These are phyloP conservation scores for Schizophyllum amplum DNA, from an alignment of 1,284 basidiomycete species.

Conservation along the genomic window DNA sequence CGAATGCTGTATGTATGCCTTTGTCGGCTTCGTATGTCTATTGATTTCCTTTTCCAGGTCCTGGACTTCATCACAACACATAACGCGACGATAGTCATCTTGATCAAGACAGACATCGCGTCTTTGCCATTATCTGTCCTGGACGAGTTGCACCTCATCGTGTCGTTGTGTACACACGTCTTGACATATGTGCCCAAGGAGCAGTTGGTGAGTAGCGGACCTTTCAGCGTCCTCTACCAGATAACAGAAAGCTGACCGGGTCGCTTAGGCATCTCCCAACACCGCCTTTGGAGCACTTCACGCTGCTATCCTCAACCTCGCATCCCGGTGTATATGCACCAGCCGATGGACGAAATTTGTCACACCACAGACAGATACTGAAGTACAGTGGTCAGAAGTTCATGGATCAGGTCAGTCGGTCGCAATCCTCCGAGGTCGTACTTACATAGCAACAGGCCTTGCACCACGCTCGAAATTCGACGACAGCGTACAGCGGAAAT, in stretches of 20 bases:
- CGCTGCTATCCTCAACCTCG: slow-evolving; percentile 68
- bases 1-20: slow-evolving; percentile 45
- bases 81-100: slow-evolving; percentile 70
- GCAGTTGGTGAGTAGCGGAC: slow-evolving; percentile 55
- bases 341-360: slow-evolving; percentile 54
- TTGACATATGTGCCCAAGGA: slow-evolving; percentile 64
- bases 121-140: slow-evolving; percentile 58
- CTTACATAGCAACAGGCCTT: slow-evolving; percentile 24
- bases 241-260: slow-evolving; percentile 2
- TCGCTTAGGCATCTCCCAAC: slow-evolving; percentile 45
- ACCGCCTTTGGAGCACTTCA: slow-evolving; percentile 82
- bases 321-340: slow-evolving; percentile 67
- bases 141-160: slow-evolving; percentile 71
- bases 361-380: slow-evolving; percentile 63
- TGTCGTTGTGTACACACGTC: slow-evolving; percentile 60
- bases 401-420: slow-evolving; percentile 41
- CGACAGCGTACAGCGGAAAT: slow-evolving; percentile 40
- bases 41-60: slow-evolving; percentile 35
- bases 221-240: slow-evolving; percentile 2
- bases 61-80: slow-evolving; percentile 73
- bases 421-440: not conserved
- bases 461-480: slow-evolving; percentile 45
- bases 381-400: slow-evolving; percentile 47
- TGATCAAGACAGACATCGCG: slow-evolving; percentile 66
- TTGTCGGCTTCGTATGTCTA: not conserved